phyloP scores from a whole-genome alignment of 371 early-diverging fungal genomes.

The Edhazardia aedis region DNA sequence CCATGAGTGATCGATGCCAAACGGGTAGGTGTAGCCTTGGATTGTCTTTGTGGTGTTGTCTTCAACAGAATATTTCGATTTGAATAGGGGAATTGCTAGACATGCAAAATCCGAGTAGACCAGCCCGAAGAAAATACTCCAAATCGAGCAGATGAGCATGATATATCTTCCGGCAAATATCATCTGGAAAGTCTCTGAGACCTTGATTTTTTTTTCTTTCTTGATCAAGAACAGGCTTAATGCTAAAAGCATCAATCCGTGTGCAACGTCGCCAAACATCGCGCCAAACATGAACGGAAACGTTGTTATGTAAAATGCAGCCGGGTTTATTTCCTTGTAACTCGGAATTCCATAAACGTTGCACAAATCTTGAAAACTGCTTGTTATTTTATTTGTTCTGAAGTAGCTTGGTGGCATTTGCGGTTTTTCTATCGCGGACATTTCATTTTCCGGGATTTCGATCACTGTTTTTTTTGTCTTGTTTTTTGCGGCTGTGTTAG shows the following conservation, averaged over 20 bases:
- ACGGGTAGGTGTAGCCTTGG: slow-evolving; percentile 46
- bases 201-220: slow-evolving; percentile 49
- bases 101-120: slow-evolving; percentile 93
- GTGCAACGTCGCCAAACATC: slow-evolving; percentile 99
- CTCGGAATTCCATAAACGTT: slow-evolving; percentile 93
- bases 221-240: neutral
- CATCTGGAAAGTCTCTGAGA: slow-evolving; percentile 58
- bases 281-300: slow-evolving; percentile 96
- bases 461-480: too few relatives aligned
- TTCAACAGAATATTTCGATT: slow-evolving; percentile 51
- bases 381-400: slow-evolving; percentile 74
- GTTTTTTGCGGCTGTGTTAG: too few relatives aligned
- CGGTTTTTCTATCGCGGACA: too few relatives aligned
- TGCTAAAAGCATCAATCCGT: slow-evolving; percentile 65
- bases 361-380: slow-evolving; percentile 78
- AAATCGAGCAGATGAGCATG: slow-evolving; percentile 74
- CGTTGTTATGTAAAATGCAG: slow-evolving; percentile 75
- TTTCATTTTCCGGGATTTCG: too few relatives aligned
- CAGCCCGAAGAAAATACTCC: slow-evolving; percentile 81
- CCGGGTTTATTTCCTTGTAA: slow-evolving; percentile 95
- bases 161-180: slow-evolving; percentile 84
- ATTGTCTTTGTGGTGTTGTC: neutral
- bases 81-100: slow-evolving; percentile 54
- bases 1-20: slow-evolving; percentile 65
- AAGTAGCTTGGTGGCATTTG: slow-evolving; percentile 68